These are phyloP conservation scores for Eruca vesicaria DNA, from an alignment of 441 rosid species.

Conservation along the genomic window DNA sequence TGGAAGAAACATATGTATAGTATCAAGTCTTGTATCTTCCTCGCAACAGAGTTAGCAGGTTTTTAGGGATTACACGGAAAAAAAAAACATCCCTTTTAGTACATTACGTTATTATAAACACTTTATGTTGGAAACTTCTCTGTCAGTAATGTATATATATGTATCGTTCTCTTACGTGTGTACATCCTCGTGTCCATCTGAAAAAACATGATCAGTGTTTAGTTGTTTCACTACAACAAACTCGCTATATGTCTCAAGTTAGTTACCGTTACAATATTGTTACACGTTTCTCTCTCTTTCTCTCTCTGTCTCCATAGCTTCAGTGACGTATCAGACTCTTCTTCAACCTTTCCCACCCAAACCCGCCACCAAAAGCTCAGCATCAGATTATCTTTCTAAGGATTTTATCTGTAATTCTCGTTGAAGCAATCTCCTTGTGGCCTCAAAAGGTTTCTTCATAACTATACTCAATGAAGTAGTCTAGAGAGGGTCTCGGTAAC, in stretches of 20 bases:
- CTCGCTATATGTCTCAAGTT: constrained; percentile 22
- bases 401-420: constrained; percentile 32
- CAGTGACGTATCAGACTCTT: constrained; percentile 41
- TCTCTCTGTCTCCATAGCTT: background rate
- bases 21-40: constrained; percentile 30
- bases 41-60: constrained; percentile 44
- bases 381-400: constrained; percentile 35
- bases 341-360: constrained; percentile 36
- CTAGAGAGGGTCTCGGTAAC: constrained; percentile 20
- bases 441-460: constrained; percentile 52
- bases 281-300: constrained; percentile 11
- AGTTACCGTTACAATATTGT: constrained; percentile 15
- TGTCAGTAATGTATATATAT: constrained; percentile 21
- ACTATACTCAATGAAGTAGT: constrained; percentile 38
- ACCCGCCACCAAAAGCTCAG: too few relatives aligned
- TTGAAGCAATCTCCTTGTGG: constrained; percentile 50
- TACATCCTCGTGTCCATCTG: constrained; percentile 21
- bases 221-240: constrained; percentile 18
- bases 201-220: constrained; percentile 28
- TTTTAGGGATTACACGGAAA: constrained; percentile 29
- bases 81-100: background rate
- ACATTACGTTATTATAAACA: background rate
- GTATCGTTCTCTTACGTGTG: constrained; percentile 25
- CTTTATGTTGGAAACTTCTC: background rate
- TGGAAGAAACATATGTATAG: constrained; percentile 30